Percentiles rank a stretch among this genome's conserved stretches.
phyloP scores from a whole-genome alignment of 140 eudicot genomes.

The Senecio squalidus region DNA sequence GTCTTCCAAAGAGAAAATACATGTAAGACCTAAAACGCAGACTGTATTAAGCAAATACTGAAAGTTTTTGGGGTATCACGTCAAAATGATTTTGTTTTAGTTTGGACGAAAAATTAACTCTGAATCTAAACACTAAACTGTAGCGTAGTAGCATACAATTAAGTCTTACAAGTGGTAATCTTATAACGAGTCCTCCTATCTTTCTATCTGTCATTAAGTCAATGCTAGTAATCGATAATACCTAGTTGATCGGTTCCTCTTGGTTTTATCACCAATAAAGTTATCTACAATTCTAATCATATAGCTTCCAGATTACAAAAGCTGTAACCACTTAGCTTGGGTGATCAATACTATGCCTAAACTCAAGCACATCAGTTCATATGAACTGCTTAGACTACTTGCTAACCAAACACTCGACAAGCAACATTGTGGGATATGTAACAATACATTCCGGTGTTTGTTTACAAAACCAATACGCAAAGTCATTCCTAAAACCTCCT shows the following conservation, averaged over 20 bases:
- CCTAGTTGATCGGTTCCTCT: conserved; percentile 3
- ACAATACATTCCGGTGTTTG: background rate
- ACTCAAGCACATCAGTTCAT: conserved; percentile 9
- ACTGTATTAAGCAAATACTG: background rate
- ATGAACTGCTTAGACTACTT: background rate
- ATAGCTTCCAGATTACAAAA: too few species aligned
- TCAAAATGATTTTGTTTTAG: conserved; percentile 1
- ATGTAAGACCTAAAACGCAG: conserved; percentile 1
- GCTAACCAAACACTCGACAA: too few species aligned
- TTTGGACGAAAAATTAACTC: background rate
- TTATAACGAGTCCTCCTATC: background rate
- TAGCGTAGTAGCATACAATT: background rate
- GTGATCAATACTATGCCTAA: conserved; percentile 13
- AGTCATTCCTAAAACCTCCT: conserved; percentile 2
- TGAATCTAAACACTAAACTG: background rate
- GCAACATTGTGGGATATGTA: background rate
- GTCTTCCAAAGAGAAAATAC: background rate
- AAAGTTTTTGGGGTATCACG: background rate
- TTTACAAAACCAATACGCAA: background rate
- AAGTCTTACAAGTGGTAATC: background rate
- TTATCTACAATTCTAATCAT: conserved; percentile 9
- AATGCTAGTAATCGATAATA: conserved; percentile 4
- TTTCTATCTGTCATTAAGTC: background rate
- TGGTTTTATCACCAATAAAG: background rate
- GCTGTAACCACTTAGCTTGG: conserved; percentile 1